Percentiles rank a stretch among this genome's conserved stretches.
These are phyloP conservation scores for Citrus glauca DNA, from an alignment of 345 rosid species.

Conservation along the genomic window DNA sequence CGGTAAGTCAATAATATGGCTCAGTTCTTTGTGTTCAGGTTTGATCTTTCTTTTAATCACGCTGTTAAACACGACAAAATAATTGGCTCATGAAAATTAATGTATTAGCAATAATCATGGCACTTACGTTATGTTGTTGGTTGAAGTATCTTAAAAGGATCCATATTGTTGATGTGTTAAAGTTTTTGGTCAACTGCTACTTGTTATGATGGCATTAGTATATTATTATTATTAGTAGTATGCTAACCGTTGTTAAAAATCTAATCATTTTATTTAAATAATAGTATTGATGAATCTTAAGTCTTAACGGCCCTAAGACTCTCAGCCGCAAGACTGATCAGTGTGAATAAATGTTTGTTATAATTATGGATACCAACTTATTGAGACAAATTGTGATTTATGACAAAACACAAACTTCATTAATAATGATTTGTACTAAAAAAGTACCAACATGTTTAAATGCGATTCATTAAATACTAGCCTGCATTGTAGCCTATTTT, in stretches of 20 bases:
- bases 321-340: background rate
- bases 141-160: background rate
- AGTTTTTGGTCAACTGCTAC: constrained; percentile 11
- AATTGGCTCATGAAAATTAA: background rate
- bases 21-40: background rate
- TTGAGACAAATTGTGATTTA: background rate
- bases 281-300: too few relatives aligned
- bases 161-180: background rate
- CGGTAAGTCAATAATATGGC: background rate
- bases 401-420: background rate
- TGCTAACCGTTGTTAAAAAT: background rate
- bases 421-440: background rate
- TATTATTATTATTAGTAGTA: background rate
- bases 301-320: background rate
- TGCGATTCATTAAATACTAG: background rate
- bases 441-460: background rate
- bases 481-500: background rate
- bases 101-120: background rate
- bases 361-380: background rate
- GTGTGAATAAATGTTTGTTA: background rate
- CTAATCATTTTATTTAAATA: background rate
- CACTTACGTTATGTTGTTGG: background rate
- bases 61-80: background rate
- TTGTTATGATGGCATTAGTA: background rate
- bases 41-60: background rate